A percentile compares a stretch with the other conserved stretches of the same genome.
Conservation (phyloP, 2,329 filamentous ascomycete genomes). For the Coniella vitis region DNA sequence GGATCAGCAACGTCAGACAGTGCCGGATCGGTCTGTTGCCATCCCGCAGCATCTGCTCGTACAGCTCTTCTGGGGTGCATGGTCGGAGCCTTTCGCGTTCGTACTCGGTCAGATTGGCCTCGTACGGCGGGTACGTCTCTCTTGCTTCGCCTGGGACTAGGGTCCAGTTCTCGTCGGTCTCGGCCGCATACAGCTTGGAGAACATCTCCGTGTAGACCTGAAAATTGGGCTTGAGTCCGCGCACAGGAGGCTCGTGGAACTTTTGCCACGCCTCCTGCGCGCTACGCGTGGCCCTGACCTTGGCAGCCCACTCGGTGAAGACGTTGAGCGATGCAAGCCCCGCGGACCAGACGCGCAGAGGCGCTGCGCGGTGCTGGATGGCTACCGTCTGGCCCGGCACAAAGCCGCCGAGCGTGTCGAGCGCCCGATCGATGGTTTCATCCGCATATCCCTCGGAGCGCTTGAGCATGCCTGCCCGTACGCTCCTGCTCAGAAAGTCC, state of each 20-base stretch:
- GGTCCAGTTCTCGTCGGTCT: constrained; percentile 18
- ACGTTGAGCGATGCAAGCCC: constrained; percentile 26
- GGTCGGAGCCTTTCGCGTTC: constrained; percentile 57
- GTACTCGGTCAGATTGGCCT: constrained; percentile 54
- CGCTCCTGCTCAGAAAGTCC: constrained; percentile 47
- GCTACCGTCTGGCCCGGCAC: constrained; percentile 45
- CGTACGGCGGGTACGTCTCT: constrained; percentile 48
- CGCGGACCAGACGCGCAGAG: constrained; percentile 26
- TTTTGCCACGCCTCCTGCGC: constrained; percentile 53
- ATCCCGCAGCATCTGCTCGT: constrained; percentile 47
- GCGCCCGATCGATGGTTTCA: constrained; percentile 37
- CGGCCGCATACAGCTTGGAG: constrained; percentile 41
- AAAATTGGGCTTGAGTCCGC: constrained; percentile 28
- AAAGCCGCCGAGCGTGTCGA: constrained; percentile 48
- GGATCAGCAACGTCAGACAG: constrained; percentile 50
- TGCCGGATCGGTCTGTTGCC: constrained; percentile 41
- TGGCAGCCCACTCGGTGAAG: constrained; percentile 44
- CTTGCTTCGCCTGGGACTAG: constrained; percentile 53
- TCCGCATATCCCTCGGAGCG: constrained; percentile 50
- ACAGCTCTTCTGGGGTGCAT: constrained; percentile 52
- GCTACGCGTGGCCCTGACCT: constrained; percentile 52
- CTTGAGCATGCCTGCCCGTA: constrained; percentile 46
- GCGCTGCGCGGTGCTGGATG: constrained; percentile 43
- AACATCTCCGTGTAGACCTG: constrained; percentile 55
- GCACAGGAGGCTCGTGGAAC: constrained; percentile 33